These are phyloP conservation scores for Globisporangium barbulae DNA, from an alignment of 352 stramenopile species.

Conservation along the genomic window DNA sequence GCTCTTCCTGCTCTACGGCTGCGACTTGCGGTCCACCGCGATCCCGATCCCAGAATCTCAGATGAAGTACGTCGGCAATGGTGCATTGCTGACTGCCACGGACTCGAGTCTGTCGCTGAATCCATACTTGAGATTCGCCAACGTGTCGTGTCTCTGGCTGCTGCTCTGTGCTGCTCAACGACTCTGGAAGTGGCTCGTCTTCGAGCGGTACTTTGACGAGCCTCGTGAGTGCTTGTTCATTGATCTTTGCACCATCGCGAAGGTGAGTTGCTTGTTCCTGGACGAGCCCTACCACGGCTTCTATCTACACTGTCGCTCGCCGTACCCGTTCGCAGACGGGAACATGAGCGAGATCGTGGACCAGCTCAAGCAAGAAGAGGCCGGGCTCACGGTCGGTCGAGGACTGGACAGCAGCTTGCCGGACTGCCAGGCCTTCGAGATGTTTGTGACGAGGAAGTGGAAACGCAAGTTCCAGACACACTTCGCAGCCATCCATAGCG, in stretches of 20 bases:
- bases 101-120: slow-evolving; percentile 61
- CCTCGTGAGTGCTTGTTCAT: slow-evolving; percentile 83
- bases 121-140: slow-evolving; percentile 88
- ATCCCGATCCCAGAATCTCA: slow-evolving; percentile 54
- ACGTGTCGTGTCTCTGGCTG: slow-evolving; percentile 83
- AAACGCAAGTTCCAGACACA: slow-evolving; percentile 78
- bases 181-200: slow-evolving; percentile 90
- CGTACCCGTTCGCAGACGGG: slow-evolving; percentile 90
- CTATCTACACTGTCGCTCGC: slow-evolving; percentile 94
- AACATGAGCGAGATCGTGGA: slow-evolving; percentile 91
- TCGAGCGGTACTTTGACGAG: slow-evolving; percentile 71
- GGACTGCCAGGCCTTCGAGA: slow-evolving; percentile 89
- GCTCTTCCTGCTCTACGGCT: slow-evolving; percentile 87
- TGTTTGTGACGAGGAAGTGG: slow-evolving; percentile 90
- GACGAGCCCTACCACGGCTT: slow-evolving; percentile 92
- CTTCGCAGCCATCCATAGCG: slow-evolving; percentile 36
- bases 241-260: slow-evolving; percentile 94
- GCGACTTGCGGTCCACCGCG: slow-evolving; percentile 40
- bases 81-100: slow-evolving; percentile 35
- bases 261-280: slow-evolving; percentile 90
- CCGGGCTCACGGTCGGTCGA: slow-evolving; percentile 78
- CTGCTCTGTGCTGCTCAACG: slow-evolving; percentile 68
- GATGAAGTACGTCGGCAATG: slow-evolving; percentile 46
- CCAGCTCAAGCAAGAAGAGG: slow-evolving; percentile 90
- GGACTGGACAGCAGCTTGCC: slow-evolving; percentile 78